Base-by-base conservation (phyloP, 1,139 yeast genomes). In the Chernovozyma aurita region DNA sequence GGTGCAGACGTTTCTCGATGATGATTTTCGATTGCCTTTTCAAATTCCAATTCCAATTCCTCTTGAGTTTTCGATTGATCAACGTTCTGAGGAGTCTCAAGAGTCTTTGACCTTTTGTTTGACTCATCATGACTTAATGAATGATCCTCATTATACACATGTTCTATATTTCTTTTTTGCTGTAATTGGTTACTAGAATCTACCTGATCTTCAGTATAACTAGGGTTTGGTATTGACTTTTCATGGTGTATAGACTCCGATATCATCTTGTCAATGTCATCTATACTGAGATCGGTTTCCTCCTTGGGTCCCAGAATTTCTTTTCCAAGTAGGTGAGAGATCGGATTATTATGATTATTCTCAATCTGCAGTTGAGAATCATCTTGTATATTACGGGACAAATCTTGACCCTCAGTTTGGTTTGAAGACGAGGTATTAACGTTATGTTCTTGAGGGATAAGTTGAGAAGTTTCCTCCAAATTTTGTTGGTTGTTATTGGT, bases 221-320 rank as follows among this genome's bases (percentile, higher is more conserved):
- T 27, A 20, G 30, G 18, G 27, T 35, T 30, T 18, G n/a, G 31
- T 3, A 20, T 28, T 18, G 25, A 21, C 15, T 37, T 30, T 11
- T 34, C 42, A 14, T 42, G 40, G 24, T 35, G 38, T 14, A 47
- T 46, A 9, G 50, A 45, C 38, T 47, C 50, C 14, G 48, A 45
- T 30, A 47, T 44, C 43, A 44, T 44, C 38, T 46, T 45, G 36
- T 47, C 48, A 21, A 47, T 41, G 30, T 47, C 50, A 32, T 45
- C 47, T 32, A 47, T 47, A 29, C 44, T 47, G 27, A 47, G 44
- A 27, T 42, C 25, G n/a, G 24, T 9, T 12, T 34, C 40, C 15
- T 30, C 34, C 27, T 39, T 31, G 4, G 40, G 26, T 11, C 25
- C 36, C 13, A 36, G 33, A 30, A 38, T 33, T 15, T 31, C 38